These are phyloP conservation scores for Dactylis glomerata DNA, from an alignment of 176 grass and related monocot species.

Conservation along the genomic window DNA sequence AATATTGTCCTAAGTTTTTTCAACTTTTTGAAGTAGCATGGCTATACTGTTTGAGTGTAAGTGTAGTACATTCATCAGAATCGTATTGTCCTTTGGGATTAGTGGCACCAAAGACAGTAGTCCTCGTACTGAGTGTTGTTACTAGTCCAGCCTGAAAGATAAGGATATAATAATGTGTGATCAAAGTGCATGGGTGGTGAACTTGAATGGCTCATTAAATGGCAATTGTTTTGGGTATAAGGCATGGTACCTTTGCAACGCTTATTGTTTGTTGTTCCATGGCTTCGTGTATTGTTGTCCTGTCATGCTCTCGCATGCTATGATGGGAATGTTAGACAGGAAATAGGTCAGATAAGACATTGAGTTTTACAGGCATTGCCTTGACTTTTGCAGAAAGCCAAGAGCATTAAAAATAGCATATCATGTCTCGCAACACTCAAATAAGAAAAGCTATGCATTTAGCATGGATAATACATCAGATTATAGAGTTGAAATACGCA, in stretches of 20 bases:
- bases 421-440: neutral
- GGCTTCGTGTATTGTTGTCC: conserved; percentile 99
- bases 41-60: conserved; percentile 15
- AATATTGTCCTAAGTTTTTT: neutral
- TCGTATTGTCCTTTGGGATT: conserved; percentile 98
- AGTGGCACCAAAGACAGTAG: conserved; percentile 84
- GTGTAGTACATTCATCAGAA: conserved; percentile 67
- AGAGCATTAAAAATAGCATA: neutral
- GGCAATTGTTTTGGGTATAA: neutral
- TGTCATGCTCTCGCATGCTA: conserved; percentile 96
- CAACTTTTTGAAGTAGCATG: neutral
- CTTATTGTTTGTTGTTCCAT: conserved; percentile 99
- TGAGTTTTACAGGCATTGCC: neutral
- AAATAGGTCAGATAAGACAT: neutral
- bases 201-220: neutral
- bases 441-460: neutral
- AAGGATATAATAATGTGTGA: conserved; percentile 13
- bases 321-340: conserved; percentile 19
- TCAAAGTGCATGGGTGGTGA: conserved; percentile 4
- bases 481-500: neutral
- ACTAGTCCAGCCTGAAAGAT: conserved; percentile 82
- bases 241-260: conserved; percentile 70
- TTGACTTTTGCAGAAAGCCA: neutral
- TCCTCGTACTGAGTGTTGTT: conserved; percentile 87
- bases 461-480: conserved; percentile 1